These are phyloP conservation scores for Babjeviella inositovora DNA, from an alignment of 805 yeast species.

Conservation along the genomic window DNA sequence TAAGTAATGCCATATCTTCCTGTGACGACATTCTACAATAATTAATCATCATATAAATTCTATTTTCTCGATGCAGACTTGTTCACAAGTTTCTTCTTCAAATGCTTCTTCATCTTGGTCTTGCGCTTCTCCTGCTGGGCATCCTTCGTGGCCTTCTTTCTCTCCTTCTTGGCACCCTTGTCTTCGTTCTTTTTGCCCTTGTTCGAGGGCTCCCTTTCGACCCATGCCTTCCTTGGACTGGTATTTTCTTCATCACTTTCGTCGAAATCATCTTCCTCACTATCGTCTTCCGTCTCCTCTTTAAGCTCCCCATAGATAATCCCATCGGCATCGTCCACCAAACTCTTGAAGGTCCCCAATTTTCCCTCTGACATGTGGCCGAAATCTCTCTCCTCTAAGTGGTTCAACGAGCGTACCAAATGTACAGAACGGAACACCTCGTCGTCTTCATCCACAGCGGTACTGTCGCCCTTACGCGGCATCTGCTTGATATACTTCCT, in stretches of 20 bases:
- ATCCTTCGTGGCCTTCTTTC: constrained; percentile 66
- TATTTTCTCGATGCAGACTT: constrained; percentile 26
- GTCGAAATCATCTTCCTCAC: constrained; percentile 13
- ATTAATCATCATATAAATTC: too few species aligned
- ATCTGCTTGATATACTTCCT: constrained; percentile 25
- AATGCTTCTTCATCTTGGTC: constrained; percentile 68
- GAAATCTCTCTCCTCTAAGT: constrained; percentile 83
- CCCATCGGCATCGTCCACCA: constrained; percentile 27
- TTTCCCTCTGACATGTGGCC: constrained; percentile 66
- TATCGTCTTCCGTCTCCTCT: constrained; percentile 11
- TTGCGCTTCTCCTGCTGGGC: constrained; percentile 67
- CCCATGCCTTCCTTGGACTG: constrained; percentile 17
- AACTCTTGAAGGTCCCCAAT: constrained; percentile 57
- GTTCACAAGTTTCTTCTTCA: constrained; percentile 62
- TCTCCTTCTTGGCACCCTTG: constrained; percentile 58
- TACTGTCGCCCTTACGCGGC: constrained; percentile 42
- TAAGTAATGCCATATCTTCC: too few species aligned
- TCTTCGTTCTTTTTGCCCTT: constrained; percentile 72
- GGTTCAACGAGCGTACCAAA: constrained; percentile 63
- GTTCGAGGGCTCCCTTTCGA: constrained; percentile 17
- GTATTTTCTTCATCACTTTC: constrained; percentile 17
- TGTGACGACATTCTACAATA: too few species aligned
- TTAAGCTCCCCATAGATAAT: constrained; percentile 15
- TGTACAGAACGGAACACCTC: constrained; percentile 76
- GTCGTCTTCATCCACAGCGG: constrained; percentile 46